Base-by-base conservation (phyloP, 768 basidiomycete genomes). In the Pulveroboletus sp. region DNA sequence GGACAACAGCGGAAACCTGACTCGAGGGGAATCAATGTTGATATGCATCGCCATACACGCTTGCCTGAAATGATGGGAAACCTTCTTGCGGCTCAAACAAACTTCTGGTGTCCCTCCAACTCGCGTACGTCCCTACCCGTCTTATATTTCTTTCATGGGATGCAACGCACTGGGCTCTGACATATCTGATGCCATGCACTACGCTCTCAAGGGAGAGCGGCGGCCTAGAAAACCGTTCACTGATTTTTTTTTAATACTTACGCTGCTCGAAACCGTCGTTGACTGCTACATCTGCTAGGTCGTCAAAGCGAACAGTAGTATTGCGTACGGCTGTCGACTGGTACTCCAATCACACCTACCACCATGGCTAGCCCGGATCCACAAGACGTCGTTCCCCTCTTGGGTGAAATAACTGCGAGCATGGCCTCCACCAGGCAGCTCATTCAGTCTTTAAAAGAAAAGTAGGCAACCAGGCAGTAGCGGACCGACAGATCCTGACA, bases 141-240 rank as follows among this genome's bases (percentile, higher is more conserved):
- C 9, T 18, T 15, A 17, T 40, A 7, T 28, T 28, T 17, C 14
- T 6, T 26, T 32, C 21, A 27, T 39, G 54, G 39, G 79, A 80
- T 73, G 78, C 80, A 77, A 71, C 71, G 80, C 78, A 80, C 78
- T 81, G 80, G 78, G 78, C 80, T 81, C 78, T 79, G 78, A 80
- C 28, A 36, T 47, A 3, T 28, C 54, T 66, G 78, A 75, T 76
- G 80, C 66, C 44, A 74, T 70, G 80, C 80, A 78, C 60, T 73
- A 78, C 76, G 73, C 72, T 74, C 69, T 54, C 57, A 42, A 30
- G 32, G 21, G 51, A 51, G 71, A 66, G 75, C 69, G 74, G 79
- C 80, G 77, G 80, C 79, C 71, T 80, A 81, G 79, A 80, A 80
- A 80, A 70, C 80, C 79, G 80, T 79, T 70, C 52, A 75, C 80